A percentile compares a stretch with the other conserved stretches of the same genome.
These are phyloP conservation scores for Lavandula angustifolia DNA, from an alignment of 257 asterid species.

Conservation along the genomic window DNA sequence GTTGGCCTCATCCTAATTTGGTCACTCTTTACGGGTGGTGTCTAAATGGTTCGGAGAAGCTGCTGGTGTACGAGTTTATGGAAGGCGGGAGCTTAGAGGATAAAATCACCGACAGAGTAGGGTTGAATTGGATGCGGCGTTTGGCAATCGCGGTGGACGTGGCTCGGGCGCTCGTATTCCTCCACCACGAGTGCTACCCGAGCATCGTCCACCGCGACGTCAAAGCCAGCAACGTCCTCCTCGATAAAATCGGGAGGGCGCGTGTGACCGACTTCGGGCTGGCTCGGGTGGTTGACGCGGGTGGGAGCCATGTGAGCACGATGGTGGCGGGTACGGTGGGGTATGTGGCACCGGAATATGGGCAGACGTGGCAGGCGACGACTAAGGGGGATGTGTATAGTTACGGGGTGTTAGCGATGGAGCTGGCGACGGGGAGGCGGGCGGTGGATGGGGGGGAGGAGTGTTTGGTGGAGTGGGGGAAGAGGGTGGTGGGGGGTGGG, in stretches of 20 bases:
- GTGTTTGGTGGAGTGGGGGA: slow-evolving; percentile 87
- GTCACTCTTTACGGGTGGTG: slow-evolving; percentile 93
- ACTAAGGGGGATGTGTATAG: slow-evolving; percentile 96
- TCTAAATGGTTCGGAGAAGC: slow-evolving; percentile 73
- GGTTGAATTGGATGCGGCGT: slow-evolving; percentile 60
- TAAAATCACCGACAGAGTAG: slow-evolving; percentile 47
- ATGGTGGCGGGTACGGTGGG: slow-evolving; percentile 97
- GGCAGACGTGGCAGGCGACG: slow-evolving; percentile 91
- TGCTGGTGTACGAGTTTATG: slow-evolving; percentile 88
- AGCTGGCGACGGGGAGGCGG: slow-evolving; percentile 85
- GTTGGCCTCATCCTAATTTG: slow-evolving; percentile 97
- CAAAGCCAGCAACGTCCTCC: slow-evolving; percentile 90
- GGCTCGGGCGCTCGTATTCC: slow-evolving; percentile 70
- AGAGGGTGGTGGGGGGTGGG: slow-evolving; percentile 72
- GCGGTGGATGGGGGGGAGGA: slow-evolving; percentile 96
- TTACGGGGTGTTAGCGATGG: slow-evolving; percentile 87
- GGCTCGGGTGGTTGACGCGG: slow-evolving; percentile 71
- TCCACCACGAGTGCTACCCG: slow-evolving; percentile 91
- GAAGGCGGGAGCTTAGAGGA: slow-evolving; percentile 88
- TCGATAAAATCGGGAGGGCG: slow-evolving; percentile 72
- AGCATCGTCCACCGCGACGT: slow-evolving; percentile 87
- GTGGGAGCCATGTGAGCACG: slow-evolving; percentile 82
- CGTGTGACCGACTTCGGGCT: slow-evolving; percentile 93
- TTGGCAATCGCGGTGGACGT: slow-evolving; percentile 71
- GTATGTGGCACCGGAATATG: slow-evolving; percentile 94